Conservation (phyloP, 192 early-diverging fungal species). For the Umbelopsis vinacea region DNA sequence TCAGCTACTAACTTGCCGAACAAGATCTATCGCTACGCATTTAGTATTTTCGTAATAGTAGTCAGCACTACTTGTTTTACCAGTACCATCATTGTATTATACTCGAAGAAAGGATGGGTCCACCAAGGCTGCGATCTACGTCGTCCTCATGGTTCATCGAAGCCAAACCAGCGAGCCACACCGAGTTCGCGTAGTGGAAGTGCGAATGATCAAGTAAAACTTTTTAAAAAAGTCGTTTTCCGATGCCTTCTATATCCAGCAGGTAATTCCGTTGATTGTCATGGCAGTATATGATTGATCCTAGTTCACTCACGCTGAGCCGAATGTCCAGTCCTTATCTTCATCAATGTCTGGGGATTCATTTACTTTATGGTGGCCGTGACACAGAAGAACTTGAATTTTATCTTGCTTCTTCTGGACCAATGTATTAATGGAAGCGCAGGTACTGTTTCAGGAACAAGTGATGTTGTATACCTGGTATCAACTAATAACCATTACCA, state of each 20-base stretch:
- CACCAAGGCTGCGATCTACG: background rate
- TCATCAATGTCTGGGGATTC: background rate
- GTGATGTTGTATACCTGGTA: background rate
- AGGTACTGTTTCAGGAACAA: background rate
- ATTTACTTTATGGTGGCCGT: background rate
- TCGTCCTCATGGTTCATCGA: background rate
- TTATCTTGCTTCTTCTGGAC: background rate
- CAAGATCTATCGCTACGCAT: background rate
- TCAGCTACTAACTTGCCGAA: background rate
- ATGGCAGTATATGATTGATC: background rate
- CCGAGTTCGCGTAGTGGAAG: background rate
- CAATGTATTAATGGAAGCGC: background rate
- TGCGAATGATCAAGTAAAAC: background rate
- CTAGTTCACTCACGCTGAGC: too few relatives aligned
- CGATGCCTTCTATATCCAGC: constrained; percentile 2
- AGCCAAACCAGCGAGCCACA: background rate
- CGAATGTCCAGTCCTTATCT: background rate
- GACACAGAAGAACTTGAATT: background rate
- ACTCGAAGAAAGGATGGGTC: background rate
- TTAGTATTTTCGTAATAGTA: background rate
- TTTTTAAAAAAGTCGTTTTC: background rate
- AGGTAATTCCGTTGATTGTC: background rate
- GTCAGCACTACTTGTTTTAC: background rate
- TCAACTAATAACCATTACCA: background rate
- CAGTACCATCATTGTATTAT: background rate